Base-by-base conservation (phyloP, 805 yeast genomes). In the Diddensiella transvaalensis region DNA sequence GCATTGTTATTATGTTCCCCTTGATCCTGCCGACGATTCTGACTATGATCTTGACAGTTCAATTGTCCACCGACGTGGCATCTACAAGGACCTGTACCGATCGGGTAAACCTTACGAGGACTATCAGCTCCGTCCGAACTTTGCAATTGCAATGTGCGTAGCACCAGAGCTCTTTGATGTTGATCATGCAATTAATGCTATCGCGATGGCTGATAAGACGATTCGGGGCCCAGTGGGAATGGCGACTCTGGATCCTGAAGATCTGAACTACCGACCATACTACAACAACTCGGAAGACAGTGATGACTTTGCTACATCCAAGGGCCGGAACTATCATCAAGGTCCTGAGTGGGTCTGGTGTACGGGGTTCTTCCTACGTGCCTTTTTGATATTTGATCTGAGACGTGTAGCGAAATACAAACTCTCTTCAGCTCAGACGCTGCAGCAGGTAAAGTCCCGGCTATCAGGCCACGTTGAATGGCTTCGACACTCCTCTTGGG, bases 321-420 rank as follows among this genome's bases (percentile, higher is more conserved):
- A 89, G 67, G 99, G 99, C 24, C 78, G 98, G 60, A 93, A 93
- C 68, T 91, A 91, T 65, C 99, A 91, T 66, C 98, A 91, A 69
- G 99, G 99, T 1, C 99, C 99, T 2, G 99, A 93, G 64, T 91
- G 99, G 99, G 85, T 87, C 29, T 91, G 97, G 97, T 78, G 82
- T 50, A 74, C 76, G 22, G 99, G 99, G 2, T 89, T 80, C 65
- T 91, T 88, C 62, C 68, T 93, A 56, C 77, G 97, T 54, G 96
- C 98, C 0, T 81, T 74, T 59, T 70, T 78, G 33, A 64, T 69
- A 40, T 79, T 84, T 61, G 80, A 82, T 57, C 65, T 73, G 59
- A 61, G 11, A 68, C 75, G 53, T 59, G 66, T 46, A 60, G 64
- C 49, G 60, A 59, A 52, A 18, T 54, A 37, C 49, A 58, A 42